Evolutionary conservation across 2,329 filamentous ascomycete species (phyloP).

Genomic region (Elsinoe fawcettii): DNA sequence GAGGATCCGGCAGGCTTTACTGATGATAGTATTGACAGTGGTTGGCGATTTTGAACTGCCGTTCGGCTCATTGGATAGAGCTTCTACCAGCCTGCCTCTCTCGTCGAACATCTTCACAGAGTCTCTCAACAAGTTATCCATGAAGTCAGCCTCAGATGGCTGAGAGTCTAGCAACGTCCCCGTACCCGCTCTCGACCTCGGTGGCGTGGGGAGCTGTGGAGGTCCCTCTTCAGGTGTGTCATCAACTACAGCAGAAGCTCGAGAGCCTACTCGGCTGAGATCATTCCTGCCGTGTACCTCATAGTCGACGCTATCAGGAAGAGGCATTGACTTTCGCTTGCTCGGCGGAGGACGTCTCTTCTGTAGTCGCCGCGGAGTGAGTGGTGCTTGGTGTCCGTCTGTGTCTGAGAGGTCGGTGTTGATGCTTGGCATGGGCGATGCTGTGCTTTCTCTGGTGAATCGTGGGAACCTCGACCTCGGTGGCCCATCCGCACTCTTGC

Average conservation of each 20-base stretch:
- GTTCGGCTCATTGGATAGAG: not conserved
- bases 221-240: not conserved
- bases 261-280: not conserved
- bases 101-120: conserved; percentile 40
- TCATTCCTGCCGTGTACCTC: conserved; percentile 1
- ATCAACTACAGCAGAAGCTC: not conserved
- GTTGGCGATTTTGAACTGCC: not conserved
- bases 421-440: not conserved
- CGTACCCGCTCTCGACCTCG: not conserved
- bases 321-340: conserved; percentile 3
- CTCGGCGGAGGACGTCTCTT: not conserved
- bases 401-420: not conserved
- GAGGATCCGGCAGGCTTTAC: conserved; percentile 32
- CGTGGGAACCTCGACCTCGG: not conserved
- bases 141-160: conserved; percentile 26
- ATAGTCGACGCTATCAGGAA: conserved; percentile 7
- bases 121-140: conserved; percentile 37
- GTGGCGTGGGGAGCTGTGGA: conserved; percentile 1
- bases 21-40: conserved; percentile 6
- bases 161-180: not conserved
- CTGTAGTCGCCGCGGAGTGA: not conserved
- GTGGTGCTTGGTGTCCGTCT: not conserved
- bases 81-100: conserved; percentile 34
- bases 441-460: not conserved
- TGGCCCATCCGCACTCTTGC: conserved; percentile 4